phyloP scores from a whole-genome alignment of 257 asterid species.

The Solanum microdontum region DNA sequence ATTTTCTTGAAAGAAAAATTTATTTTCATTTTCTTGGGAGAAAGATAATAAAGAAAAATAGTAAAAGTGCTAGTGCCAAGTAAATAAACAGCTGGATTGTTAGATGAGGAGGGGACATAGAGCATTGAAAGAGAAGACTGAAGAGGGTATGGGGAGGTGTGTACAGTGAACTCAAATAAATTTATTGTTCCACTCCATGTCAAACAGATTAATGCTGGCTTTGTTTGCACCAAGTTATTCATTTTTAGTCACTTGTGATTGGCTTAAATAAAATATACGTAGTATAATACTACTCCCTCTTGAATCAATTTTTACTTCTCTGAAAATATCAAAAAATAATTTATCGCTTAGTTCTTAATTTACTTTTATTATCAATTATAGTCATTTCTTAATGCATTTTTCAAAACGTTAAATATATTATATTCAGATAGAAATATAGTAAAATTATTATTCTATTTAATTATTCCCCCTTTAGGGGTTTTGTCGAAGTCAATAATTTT shows the following conservation, averaged over 20 bases:
- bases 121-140: conserved; percentile 22
- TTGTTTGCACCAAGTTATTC: background rate
- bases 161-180: background rate
- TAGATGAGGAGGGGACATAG: conserved; percentile 21
- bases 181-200: background rate
- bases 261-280: background rate
- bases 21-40: background rate
- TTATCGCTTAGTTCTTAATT: too few relatives aligned
- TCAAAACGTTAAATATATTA: too few relatives aligned
- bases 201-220: background rate
- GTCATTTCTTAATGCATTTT: too few relatives aligned
- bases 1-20: background rate
- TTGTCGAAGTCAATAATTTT: background rate
- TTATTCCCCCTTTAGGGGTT: background rate
- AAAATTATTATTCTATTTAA: too few relatives aligned
- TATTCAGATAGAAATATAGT: too few relatives aligned
- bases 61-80: background rate
- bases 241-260: background rate
- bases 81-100: conserved; percentile 33
- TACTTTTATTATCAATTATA: too few relatives aligned
- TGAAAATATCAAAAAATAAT: too few relatives aligned
- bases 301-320: too few relatives aligned
- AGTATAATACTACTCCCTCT: too few relatives aligned
- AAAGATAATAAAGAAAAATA: background rate
- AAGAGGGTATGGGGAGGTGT: conserved; percentile 10